Evolutionary conservation across 2,329 filamentous ascomycete genomes (phyloP).

Genomic region (Colletotrichum graminicola): DNA sequence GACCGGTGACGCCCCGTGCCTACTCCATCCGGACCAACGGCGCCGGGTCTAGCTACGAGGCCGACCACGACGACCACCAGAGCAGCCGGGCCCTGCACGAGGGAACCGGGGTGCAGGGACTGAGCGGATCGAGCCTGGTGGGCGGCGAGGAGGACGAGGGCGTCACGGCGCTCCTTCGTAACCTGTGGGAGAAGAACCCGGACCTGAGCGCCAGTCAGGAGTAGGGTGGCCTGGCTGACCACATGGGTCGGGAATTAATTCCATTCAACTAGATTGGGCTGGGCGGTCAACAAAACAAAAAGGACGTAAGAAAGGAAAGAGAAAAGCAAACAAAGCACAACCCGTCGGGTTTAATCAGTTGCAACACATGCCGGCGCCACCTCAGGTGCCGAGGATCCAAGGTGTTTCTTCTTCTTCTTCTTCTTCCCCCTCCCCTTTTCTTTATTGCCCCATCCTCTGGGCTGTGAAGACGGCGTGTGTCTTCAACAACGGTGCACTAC

Average conservation of each 20-base stretch:
- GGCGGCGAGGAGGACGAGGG: slow-evolving; percentile 65
- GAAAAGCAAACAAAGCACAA: neutral
- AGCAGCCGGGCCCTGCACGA: slow-evolving; percentile 52
- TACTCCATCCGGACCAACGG: slow-evolving; percentile 55
- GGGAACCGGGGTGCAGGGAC: slow-evolving; percentile 45
- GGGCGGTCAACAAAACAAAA: neutral
- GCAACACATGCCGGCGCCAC: neutral
- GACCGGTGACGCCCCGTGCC: slow-evolving; percentile 49
- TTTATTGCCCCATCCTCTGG: neutral
- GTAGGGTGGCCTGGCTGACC: slow-evolving; percentile 45
- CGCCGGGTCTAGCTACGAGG: slow-evolving; percentile 59
- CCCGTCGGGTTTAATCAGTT: neutral
- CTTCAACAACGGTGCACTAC: neutral
- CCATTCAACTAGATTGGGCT: neutral
- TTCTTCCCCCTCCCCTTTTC: too few relatives aligned
- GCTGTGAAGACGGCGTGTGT: neutral
- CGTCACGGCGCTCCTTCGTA: slow-evolving; percentile 64
- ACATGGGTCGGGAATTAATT: slow-evolving; percentile 9
- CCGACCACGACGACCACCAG: slow-evolving; percentile 54
- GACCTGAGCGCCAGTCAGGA: slow-evolving; percentile 69
- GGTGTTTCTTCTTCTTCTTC: neutral
- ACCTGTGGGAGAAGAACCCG: slow-evolving; percentile 72
- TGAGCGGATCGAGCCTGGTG: slow-evolving; percentile 64
- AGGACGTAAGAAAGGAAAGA: neutral
- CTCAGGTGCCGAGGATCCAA: neutral